Evolutionary conservation across 352 stramenopile species (phyloP).

Genomic region (Halophytophthora batemanensis): DNA sequence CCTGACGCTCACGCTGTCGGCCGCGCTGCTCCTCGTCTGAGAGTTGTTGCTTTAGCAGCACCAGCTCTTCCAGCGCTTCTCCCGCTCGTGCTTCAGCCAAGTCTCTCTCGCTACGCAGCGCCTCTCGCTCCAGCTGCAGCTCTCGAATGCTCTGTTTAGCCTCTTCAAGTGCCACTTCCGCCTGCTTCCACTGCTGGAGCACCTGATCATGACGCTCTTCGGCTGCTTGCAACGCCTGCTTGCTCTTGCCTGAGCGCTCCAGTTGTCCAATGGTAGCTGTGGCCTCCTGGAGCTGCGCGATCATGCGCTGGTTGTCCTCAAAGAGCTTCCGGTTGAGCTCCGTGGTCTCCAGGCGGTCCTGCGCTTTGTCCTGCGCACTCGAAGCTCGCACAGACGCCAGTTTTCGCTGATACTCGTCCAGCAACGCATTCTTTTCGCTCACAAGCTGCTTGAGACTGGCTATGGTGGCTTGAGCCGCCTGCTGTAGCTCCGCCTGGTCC

Average conservation of each 20-base stretch:
- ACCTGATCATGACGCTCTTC: slow-evolving; percentile 63
- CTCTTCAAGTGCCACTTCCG: slow-evolving; percentile 51
- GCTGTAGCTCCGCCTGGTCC: slow-evolving; percentile 67
- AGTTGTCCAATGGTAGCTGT: slow-evolving; percentile 63
- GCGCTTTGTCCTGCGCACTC: slow-evolving; percentile 40
- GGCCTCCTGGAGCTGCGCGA: slow-evolving; percentile 65
- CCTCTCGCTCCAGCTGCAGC: slow-evolving; percentile 53
- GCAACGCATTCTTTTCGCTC: slow-evolving; percentile 68
- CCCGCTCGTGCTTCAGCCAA: slow-evolving; percentile 74
- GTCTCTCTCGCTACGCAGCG: slow-evolving; percentile 57
- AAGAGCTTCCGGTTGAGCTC: slow-evolving; percentile 67
- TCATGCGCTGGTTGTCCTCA: slow-evolving; percentile 78
- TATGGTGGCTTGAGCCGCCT: slow-evolving; percentile 74
- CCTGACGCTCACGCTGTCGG: slow-evolving; percentile 48
- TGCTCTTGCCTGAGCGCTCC: slow-evolving; percentile 52
- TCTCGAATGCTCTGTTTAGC: slow-evolving; percentile 50
- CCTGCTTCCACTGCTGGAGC: slow-evolving; percentile 72
- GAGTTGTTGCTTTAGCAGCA: slow-evolving; percentile 48
- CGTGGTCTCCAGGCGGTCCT: slow-evolving; percentile 52
- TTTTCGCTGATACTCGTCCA: slow-evolving; percentile 63
- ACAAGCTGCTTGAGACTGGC: slow-evolving; percentile 79
- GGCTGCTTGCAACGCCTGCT: slow-evolving; percentile 56
- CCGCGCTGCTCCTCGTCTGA: slow-evolving; percentile 30
- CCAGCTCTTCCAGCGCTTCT: slow-evolving; percentile 82
- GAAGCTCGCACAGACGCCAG: slow-evolving; percentile 44